Evolutionary conservation across 768 basidiomycete genomes (phyloP), one percentile per base, ranked within the genome.

Genomic region (Podaxis sp.): DNA sequence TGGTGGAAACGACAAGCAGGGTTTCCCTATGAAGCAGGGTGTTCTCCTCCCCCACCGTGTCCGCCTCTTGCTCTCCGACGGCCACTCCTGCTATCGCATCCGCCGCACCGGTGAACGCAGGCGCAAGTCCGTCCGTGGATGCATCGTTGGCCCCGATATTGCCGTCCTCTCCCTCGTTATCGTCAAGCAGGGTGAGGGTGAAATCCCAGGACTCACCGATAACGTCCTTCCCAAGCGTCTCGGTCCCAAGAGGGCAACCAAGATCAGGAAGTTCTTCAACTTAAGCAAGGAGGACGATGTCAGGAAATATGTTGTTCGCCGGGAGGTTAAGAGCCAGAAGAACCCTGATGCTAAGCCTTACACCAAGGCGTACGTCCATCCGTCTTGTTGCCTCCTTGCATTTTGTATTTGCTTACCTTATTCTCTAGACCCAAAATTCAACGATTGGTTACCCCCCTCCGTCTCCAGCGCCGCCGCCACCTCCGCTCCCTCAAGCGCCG

Each of bases 1-100:
- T 33, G 96, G 96, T 71, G 94, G 96, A 66, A 98, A 98, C 84
- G 95, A 98, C 88, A 94, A 94, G 82, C 93, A 96, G 76, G 94
- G 95, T 73, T 96, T 97, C 85, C 94, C 95, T 53, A 97, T 98
- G 94, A 98, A 98, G 80, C 96, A 99, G 81, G 96, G 96, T 81
- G 92, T 98, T 68, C 91, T 98, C 65, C 85, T 96, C 71, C 93
- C 93, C 63, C 75, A 93, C 81, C 95, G 96, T 85, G 93, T 96
- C 70, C 83, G 86, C 65, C 91, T 99, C 67, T 92, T 98, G 72
- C 91, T 99, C 74, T 71, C 92, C 66, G 93, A 96, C 76, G 95
- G 95, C 56, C 96, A 98, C 88, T 96, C 96, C 36, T 98, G 96
- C 86, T 98, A 93, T 86, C 94, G 96, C 70, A 76, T 82, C 67